Evolutionary conservation across 2,329 filamentous ascomycete genomes (phyloP), one percentile per base, ranked within the genome.

Genomic region (Botrytis medusae): DNA sequence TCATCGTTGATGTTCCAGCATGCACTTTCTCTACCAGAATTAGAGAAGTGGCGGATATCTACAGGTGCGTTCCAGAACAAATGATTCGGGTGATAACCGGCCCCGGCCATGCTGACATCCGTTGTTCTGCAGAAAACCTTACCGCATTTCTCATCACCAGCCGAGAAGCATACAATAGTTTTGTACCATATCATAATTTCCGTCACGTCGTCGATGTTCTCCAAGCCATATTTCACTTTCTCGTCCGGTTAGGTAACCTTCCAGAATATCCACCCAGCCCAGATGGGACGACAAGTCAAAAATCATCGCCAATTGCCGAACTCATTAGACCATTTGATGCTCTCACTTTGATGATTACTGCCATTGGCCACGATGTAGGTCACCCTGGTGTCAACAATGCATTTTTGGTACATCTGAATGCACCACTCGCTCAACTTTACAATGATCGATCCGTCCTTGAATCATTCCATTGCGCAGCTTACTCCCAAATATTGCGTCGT

Each of bases 371-470:
- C 78, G 96, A 99, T 81, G 96, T 98, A 57, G 96, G 96, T 34
- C 96, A 99, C 81, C 96, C 96, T 0, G 96, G 96, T 72, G 96
- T 99, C 79, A 99, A 98, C 84, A 99, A 99, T 81, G 94, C 95
- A 44, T 99, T 99, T 81, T 86, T 99, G 8, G 91, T 97, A 29
- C 94, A 93, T 46, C 88, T 98, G 46, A 97, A 98, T 81, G 93
- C 96, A 29, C 95, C 96, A 1, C 85, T 99, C 42, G 96, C 96
- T 20, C 95, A 98, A 82, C 86, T 98, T 22, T 99, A 98, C 85
- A 98, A 98, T 80, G 96, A 99, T 82, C 93, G 93, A 72, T 98
- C 96, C 1, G 96, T 99, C 25, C 87, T 99, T 54, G 96, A 99
- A 83, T 97, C 95, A 0, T 99, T 98, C 79, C 96, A 99, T 81